Evolutionary conservation across 83 land plant species (phyloP), one percentile per base, ranked within the genome.

Genomic region (Diphasiastrum complanatum): DNA sequence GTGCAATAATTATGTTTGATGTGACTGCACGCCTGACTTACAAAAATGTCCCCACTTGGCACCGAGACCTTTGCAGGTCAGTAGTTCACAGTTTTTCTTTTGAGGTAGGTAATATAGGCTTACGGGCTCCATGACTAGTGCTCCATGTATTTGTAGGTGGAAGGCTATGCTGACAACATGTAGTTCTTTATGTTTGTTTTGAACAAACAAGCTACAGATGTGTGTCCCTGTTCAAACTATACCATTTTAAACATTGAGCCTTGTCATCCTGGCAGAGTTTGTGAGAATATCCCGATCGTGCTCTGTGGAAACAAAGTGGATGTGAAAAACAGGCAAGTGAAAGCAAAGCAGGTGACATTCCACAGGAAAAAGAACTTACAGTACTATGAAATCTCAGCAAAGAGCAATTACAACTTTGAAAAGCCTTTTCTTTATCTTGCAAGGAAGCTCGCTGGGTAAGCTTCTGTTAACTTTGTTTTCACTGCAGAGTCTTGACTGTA

Each of bases 401-500:
- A 86, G 77, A 80, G 84, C 54, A 86, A 86, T 45, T 83, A 86
- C 76, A 86, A 86, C 47, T 86, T 86, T 60, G 91, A 86, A 79
- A 86, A 86, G 70, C 91, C 91, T 16, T 86, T 78, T 70, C 71
- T 86, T 14, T 86, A 86, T 51, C 81, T 86, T 63, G 88, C 91
- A 22, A 73, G 91, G 38, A 86, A 86, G 60, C 84, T 86, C 64
- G 84, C 91, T 10, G 91, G 91, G 91, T 86, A 73, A 51, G 53
- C 4, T n/a, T n/a, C n/a, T n/a, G n/a, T n/a, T n/a, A n/a, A n/a
- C n/a, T n/a, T n/a, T n/a, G n/a, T n/a, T n/a, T n/a, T n/a, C n/a
- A n/a, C n/a, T n/a, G n/a, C n/a, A n/a, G n/a, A n/a, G n/a, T n/a
- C n/a, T n/a, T n/a, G n/a, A n/a, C n/a, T n/a, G n/a, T n/a, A n/a